Conservation (phyloP, 495 filamentous ascomycete genomes). For the Pseudomonodictys pantanalensis region DNA sequence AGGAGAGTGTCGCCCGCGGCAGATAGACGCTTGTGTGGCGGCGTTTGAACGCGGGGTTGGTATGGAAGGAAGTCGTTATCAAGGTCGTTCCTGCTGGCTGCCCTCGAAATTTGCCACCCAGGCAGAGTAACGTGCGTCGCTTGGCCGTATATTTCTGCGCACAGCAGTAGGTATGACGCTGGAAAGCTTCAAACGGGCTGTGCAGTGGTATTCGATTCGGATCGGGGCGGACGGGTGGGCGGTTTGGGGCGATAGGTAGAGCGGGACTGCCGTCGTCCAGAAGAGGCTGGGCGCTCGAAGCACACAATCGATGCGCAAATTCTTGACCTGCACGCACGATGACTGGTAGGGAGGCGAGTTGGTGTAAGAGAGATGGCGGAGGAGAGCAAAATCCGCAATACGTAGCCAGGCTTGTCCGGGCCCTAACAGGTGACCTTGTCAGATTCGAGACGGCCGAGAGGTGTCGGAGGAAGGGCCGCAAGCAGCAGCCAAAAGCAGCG, state of each 20-base stretch:
- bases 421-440: slow-evolving; percentile 21
- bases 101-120: too few relatives aligned
- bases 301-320: slow-evolving; percentile 1
- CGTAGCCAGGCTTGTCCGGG: slow-evolving; percentile 6
- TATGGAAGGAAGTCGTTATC: too few relatives aligned
- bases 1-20: slow-evolving; percentile 35
- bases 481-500: slow-evolving; percentile 17
- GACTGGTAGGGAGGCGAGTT: slow-evolving; percentile 1
- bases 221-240: slow-evolving; percentile 22
- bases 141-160: neutral
- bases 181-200: neutral
- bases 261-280: slow-evolving; percentile 8
- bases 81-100: too few relatives aligned
- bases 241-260: slow-evolving; percentile 2
- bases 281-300: neutral
- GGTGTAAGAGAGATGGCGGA: slow-evolving; percentile 18
- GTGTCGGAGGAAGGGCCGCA: slow-evolving; percentile 14
- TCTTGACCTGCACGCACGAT: neutral
- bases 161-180: neutral
- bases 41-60: neutral
- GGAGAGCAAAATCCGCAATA: slow-evolving; percentile 9
- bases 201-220: neutral
- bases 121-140: too few relatives aligned
- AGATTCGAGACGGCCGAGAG: slow-evolving; percentile 19
- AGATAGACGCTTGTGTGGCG: neutral